Evolutionary conservation across 805 yeast species (phyloP), one percentile per base, ranked within the genome.

Genomic region (Kockiozyma suomiensis): DNA sequence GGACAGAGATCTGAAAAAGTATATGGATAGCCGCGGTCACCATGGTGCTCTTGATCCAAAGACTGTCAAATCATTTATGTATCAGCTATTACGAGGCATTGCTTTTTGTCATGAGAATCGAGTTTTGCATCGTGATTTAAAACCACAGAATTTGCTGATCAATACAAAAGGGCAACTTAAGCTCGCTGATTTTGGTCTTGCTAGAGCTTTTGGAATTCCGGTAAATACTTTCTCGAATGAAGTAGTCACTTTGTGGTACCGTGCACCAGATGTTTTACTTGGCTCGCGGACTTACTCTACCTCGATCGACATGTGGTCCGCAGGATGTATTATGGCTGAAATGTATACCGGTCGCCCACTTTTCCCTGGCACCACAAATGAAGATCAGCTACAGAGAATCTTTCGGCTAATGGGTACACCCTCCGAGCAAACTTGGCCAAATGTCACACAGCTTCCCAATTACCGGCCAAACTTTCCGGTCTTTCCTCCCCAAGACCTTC

Each of bases 341-440:
- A 93, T 94, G 98, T 87, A 94, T 71, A 89, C 97, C n/a, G 97
- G 99, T 33, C 87, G 93, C 70, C 98, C 99, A 0, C 78, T 94
- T 53, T 94, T 94, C 75, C 97, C 98, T 21, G 99, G 99, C 33
- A 85, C 93, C 12, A 90, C 96, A 42, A 96, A 93, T 74, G 97
- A 94, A 57, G 99, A 94, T 75, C 98, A 94, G 75, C 81, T 94
- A 68, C 82, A 87, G 74, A 89, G 90, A 72, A 94, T 94, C 54
- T 94, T 94, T 78, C 84, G 96, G 72, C 79, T 92, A 26, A 85
- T 94, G 88, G 99, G 99, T 23, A 94, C 99, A 1, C 99, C 99
- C 42, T 90, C 87, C 70, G 99, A 94, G 74, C 79, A 87, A 62
- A 86, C 96, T 28, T 94, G 99, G 99, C 97, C 99, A 0, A 97